These are phyloP conservation scores for Bonia amplexicaulis DNA, from an alignment of 176 grass and related monocot species.

Conservation along the genomic window DNA sequence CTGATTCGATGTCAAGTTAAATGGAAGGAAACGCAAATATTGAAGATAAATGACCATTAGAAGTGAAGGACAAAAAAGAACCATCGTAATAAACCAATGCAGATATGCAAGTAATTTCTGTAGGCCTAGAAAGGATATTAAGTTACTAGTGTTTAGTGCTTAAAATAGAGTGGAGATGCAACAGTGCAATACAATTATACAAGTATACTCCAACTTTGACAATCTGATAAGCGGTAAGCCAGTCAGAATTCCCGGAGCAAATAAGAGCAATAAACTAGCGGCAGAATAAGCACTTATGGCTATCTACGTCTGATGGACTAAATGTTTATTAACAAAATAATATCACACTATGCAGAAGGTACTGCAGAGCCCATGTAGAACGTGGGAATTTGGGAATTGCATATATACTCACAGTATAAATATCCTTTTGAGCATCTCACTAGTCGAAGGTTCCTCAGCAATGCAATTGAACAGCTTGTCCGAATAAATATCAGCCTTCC, in stretches of 20 bases:
- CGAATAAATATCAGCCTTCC: slow-evolving; percentile 71
- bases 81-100: background rate
- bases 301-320: background rate
- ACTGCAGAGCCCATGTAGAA: background rate
- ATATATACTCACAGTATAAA: slow-evolving; percentile 66
- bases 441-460: slow-evolving; percentile 58
- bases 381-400: background rate
- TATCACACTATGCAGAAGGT: background rate
- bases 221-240: background rate
- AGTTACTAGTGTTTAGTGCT: background rate
- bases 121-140: background rate
- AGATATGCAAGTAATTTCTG: background rate
- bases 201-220: background rate
- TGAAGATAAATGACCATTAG: background rate
- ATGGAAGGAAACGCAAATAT: background rate
- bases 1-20: slow-evolving; percentile 20
- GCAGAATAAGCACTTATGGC: background rate
- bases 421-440: slow-evolving; percentile 76
- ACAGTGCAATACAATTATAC: background rate
- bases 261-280: background rate
- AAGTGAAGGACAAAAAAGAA: background rate
- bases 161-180: background rate
- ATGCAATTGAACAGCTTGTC: slow-evolving; percentile 83
- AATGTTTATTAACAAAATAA: background rate
- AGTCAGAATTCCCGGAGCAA: background rate